phyloP scores from a whole-genome alignment of 805 yeast species.

The Kodamaea hsintzibuensis region DNA sequence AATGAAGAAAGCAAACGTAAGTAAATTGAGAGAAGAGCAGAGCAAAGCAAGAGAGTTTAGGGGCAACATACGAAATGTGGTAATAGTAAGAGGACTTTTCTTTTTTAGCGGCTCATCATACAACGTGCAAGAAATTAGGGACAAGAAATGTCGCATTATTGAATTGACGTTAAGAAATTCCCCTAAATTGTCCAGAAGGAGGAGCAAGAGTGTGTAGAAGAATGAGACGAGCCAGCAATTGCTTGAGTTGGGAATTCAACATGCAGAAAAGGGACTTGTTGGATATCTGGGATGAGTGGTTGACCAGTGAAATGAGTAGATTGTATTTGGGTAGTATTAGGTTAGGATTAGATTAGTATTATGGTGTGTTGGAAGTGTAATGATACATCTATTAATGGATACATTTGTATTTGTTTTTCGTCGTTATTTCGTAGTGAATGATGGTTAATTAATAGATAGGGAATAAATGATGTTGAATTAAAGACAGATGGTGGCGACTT shows the following conservation, averaged over 20 bases:
- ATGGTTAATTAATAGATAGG: too few species aligned
- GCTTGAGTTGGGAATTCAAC: background rate
- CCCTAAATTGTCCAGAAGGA: background rate
- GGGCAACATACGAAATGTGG: background rate
- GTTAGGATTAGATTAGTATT: too few species aligned
- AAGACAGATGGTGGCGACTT: too few species aligned
- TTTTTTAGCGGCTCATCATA: background rate
- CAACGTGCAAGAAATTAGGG: background rate
- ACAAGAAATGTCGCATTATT: background rate
- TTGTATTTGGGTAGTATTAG: too few species aligned
- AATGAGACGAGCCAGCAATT: background rate
- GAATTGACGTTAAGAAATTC: background rate
- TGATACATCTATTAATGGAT: too few species aligned
- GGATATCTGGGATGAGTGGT: too few species aligned
- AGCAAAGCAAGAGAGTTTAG: background rate
- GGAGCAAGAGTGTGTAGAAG: background rate
- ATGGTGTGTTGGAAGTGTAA: too few species aligned
- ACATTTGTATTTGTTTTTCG: too few species aligned
- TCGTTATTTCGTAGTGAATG: too few species aligned
- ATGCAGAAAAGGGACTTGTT: background rate
- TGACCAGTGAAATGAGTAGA: too few species aligned
- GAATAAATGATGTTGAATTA: too few species aligned
- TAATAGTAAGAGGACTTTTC: background rate
- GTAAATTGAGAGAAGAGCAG: background rate
- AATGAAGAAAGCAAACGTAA: too few species aligned